phyloP scores from a whole-genome alignment of 345 rosid species.

The Ceriops zippeliana region DNA sequence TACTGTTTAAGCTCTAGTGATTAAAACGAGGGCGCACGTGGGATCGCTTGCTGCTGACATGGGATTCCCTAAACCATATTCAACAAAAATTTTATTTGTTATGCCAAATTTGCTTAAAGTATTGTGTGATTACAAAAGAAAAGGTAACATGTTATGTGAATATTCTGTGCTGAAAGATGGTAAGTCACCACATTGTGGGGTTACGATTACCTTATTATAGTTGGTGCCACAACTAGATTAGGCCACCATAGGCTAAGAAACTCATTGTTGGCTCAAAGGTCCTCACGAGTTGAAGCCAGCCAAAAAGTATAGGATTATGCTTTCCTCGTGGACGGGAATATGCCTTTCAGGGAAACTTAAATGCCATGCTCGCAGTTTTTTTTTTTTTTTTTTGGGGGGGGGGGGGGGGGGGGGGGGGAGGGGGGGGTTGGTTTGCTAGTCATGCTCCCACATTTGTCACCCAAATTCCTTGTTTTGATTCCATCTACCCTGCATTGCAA shows the following conservation, averaged over 20 bases:
- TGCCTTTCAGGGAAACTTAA: conserved; percentile 5
- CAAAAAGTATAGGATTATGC: not conserved
- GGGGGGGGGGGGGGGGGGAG: too few relatives aligned
- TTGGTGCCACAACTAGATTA: conserved; percentile 13
- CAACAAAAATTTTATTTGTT: too few relatives aligned
- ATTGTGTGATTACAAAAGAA: too few relatives aligned
- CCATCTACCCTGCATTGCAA: not conserved
- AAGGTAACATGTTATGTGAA: not conserved
- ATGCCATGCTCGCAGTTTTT: not conserved
- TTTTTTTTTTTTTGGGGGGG: too few relatives aligned
- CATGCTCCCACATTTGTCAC: not conserved
- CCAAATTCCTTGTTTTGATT: not conserved
- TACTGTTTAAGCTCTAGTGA: conserved; percentile 17
- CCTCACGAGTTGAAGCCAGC: not conserved
- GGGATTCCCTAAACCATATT: too few relatives aligned
- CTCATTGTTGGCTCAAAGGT: not conserved
- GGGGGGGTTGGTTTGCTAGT: not conserved
- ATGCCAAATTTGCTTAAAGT: too few relatives aligned
- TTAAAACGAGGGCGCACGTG: conserved; percentile 14
- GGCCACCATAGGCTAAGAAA: conserved; percentile 18
- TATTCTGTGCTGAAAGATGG: not conserved
- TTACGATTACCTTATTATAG: too few relatives aligned
- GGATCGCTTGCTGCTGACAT: not conserved
- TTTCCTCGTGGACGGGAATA: conserved; percentile 1
- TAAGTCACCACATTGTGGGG: too few relatives aligned